Percentiles rank a stretch among this genome's conserved stretches.
Conservation (phyloP, 768 basidiomycete genomes). For the Kwoniella newhampshirensis region DNA sequence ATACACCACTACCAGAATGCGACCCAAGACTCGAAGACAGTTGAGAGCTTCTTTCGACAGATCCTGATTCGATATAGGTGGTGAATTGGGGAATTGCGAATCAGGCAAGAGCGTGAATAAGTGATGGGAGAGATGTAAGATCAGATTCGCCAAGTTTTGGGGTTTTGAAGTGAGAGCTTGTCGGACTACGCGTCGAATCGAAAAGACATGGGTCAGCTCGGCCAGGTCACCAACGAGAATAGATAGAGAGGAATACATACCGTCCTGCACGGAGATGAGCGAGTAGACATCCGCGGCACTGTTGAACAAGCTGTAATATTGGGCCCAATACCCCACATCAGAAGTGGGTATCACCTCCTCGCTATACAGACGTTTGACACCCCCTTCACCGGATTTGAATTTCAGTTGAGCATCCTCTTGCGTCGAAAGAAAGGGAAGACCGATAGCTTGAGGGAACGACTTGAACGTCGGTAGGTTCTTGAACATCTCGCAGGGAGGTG, state of each 20-base stretch:
- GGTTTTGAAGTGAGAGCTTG: slow-evolving; percentile 78
- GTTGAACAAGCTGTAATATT: slow-evolving; percentile 83
- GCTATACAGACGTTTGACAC: slow-evolving; percentile 72
- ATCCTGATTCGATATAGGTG: slow-evolving; percentile 72
- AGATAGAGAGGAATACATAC: slow-evolving; percentile 57
- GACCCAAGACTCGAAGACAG: slow-evolving; percentile 82
- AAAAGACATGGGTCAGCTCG: slow-evolving; percentile 2
- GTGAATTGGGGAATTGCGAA: slow-evolving; percentile 32
- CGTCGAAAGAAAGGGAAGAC: slow-evolving; percentile 50
- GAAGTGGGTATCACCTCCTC: slow-evolving; percentile 70
- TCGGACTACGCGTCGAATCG: slow-evolving; percentile 61
- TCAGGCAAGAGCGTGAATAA: slow-evolving; percentile 48
- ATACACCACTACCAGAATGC: slow-evolving; percentile 86
- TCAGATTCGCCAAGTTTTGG: slow-evolving; percentile 79
- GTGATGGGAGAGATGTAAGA: slow-evolving; percentile 63
- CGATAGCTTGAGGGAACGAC: slow-evolving; percentile 48
- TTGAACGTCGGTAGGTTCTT: slow-evolving; percentile 45
- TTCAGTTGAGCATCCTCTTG: slow-evolving; percentile 81
- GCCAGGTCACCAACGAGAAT: too few relatives aligned
- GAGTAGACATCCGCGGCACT: slow-evolving; percentile 88
- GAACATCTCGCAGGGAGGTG: slow-evolving; percentile 28
- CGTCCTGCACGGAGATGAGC: slow-evolving; percentile 78
- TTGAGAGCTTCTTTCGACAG: slow-evolving; percentile 81
- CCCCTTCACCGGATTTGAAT: slow-evolving; percentile 77
- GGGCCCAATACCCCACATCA: slow-evolving; percentile 82